Base-by-base conservation (phyloP, 192 early-diverging fungal species). In the Entomortierella parvispora region DNA sequence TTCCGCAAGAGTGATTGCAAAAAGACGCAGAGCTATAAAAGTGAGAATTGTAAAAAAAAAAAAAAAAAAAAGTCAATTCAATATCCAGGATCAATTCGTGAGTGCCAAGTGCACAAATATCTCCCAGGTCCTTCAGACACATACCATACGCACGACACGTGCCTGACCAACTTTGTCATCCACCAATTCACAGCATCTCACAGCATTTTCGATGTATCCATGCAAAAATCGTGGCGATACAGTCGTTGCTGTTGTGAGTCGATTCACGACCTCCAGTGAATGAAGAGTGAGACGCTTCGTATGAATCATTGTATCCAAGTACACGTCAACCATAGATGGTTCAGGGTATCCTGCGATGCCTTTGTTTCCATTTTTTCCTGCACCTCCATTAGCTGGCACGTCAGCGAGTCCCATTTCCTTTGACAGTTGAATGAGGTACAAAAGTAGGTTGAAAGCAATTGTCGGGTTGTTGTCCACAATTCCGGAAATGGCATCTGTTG, bases 101-200 rank as follows among this genome's bases (percentile, higher is more conserved):
- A 10, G 5, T 43, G 18, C 4, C 15, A n/a, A n/a, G n/a, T n/a
- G n/a, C n/a, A n/a, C n/a, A n/a, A n/a, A n/a, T n/a, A n/a, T n/a
- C n/a, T n/a, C n/a, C n/a, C n/a, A n/a, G n/a, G n/a, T n/a, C n/a
- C n/a, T n/a, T n/a, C n/a, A n/a, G n/a, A 2, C 53, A 61, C 69
- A 48, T 65, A 82, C 81, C 81, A 82, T 68, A 29, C 81, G 81
- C n/a, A 82, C 81, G 25, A 79, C 75, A 20, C 81, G 74, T 23
- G 69, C 74, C 44, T 82, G 81, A 49, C 68, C 70, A 9, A 70
- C 61, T 42, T 78, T 77, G 46, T 82, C 81, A 12, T 82, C 81
- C 5, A 82, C 70, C 22, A 74, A 45, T 42, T 82, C 81, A 32
- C 81, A 82, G 53, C 72, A 79, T 31, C 81, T 75, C 44, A 82